These are phyloP conservation scores for Ogataea sp. DNA, from an alignment of 805 yeast species.

Conservation along the genomic window DNA sequence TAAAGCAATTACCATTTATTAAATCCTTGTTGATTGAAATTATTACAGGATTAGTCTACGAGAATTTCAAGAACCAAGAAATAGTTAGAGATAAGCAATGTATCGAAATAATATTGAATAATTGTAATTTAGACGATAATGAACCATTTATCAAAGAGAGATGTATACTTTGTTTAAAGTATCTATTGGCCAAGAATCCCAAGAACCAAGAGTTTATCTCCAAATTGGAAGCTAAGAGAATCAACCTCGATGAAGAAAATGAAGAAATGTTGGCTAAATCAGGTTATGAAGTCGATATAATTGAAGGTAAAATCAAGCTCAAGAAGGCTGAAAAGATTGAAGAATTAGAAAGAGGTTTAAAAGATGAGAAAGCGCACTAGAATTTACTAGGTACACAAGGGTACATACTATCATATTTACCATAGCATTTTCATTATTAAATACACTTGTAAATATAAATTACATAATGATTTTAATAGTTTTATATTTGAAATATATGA, in stretches of 20 bases:
- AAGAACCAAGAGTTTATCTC: slow-evolving; percentile 75
- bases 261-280: slow-evolving; percentile 39
- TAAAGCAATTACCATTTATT: slow-evolving; percentile 51
- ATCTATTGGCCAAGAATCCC: slow-evolving; percentile 52
- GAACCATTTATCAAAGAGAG: slow-evolving; percentile 87
- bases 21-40: slow-evolving; percentile 63
- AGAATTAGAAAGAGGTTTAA: not conserved
- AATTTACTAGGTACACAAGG: too few species aligned
- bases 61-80: slow-evolving; percentile 56
- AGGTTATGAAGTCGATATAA: slow-evolving; percentile 70
- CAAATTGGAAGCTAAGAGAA: slow-evolving; percentile 64
- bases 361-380: not conserved
- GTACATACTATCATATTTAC: too few species aligned
- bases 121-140: slow-evolving; percentile 78
- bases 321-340: slow-evolving; percentile 17
- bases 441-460: too few species aligned
- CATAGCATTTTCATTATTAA: too few species aligned
- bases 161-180: slow-evolving; percentile 70
- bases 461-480: too few species aligned
- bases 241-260: slow-evolving; percentile 50
- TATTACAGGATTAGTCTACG: slow-evolving; percentile 47
- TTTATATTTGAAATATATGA: too few species aligned
- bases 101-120: slow-evolving; percentile 62
- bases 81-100: slow-evolving; percentile 57
- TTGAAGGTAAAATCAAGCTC: slow-evolving; percentile 61